Percentiles rank a stretch among this genome's conserved stretches.
These are phyloP conservation scores for Simplicillium sp. DNA, from an alignment of 2,329 filamentous ascomycete species.

Conservation along the genomic window DNA sequence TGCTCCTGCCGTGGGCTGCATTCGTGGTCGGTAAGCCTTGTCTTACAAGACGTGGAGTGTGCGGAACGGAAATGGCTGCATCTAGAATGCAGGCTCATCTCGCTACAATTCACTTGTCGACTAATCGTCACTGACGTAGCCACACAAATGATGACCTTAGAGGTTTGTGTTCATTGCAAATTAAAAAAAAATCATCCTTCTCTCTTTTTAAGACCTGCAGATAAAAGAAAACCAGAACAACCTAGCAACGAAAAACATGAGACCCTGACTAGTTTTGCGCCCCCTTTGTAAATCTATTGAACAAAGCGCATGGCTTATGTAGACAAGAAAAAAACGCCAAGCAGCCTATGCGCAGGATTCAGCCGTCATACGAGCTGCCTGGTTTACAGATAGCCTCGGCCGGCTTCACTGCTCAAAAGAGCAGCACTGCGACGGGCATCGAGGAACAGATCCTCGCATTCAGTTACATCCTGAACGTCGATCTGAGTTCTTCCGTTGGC, in stretches of 20 bases:
- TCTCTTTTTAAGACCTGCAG: neutral
- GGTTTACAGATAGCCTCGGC: conserved; percentile 50
- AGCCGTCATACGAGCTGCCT: conserved; percentile 4
- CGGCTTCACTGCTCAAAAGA: conserved; percentile 54
- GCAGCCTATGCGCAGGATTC: too few relatives aligned
- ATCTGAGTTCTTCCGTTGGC: conserved; percentile 72
- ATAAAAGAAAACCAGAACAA: neutral
- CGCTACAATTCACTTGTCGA: too few relatives aligned
- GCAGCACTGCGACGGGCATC: conserved; percentile 70
- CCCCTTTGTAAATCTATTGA: conserved; percentile 8
- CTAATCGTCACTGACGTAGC: too few relatives aligned
- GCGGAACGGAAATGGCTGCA: too few relatives aligned
- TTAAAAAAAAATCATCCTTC: neutral
- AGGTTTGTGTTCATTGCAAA: neutral
- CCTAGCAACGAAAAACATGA: too few relatives aligned
- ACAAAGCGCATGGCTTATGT: too few relatives aligned
- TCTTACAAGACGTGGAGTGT: too few relatives aligned
- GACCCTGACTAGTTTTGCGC: neutral
- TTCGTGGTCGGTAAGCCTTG: too few relatives aligned
- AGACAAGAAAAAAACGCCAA: too few relatives aligned
- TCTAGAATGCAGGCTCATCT: too few relatives aligned
- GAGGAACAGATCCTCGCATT: conserved; percentile 78
- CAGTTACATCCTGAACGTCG: conserved; percentile 65
- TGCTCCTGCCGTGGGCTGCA: too few relatives aligned
- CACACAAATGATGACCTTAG: too few relatives aligned